A percentile compares a stretch with the other conserved stretches of the same genome.
phyloP scores from a whole-genome alignment of 352 stramenopile species.

The Discostella stelligera region DNA sequence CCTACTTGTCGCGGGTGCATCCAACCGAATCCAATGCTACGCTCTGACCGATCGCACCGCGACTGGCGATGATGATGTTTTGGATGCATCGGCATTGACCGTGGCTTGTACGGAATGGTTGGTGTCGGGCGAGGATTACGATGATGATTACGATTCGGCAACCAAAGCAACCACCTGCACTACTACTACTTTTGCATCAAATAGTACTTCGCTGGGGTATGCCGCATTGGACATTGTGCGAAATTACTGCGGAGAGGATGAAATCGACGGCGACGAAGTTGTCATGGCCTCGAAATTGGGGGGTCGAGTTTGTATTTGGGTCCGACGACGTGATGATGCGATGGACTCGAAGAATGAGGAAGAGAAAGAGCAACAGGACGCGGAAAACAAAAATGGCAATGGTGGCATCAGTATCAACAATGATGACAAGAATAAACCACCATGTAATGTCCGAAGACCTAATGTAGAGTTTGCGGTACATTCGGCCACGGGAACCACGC shows the following conservation, averaged over 20 bases:
- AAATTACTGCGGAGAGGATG: slow-evolving; percentile 69
- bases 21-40: slow-evolving; percentile 33
- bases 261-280: slow-evolving; percentile 54
- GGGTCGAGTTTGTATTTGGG: slow-evolving; percentile 37
- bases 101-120: slow-evolving; percentile 33
- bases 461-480: slow-evolving; percentile 56
- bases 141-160: neutral
- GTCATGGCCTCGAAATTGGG: slow-evolving; percentile 43
- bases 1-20: slow-evolving; percentile 31
- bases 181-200: neutral
- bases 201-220: slow-evolving; percentile 42
- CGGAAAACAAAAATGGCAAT: slow-evolving; percentile 1
- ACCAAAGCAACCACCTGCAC: neutral
- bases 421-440: neutral
- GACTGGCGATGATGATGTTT: slow-evolving; percentile 20
- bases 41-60: slow-evolving; percentile 32
- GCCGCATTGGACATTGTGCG: slow-evolving; percentile 44
- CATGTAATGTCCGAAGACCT: slow-evolving; percentile 13
- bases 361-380: neutral
- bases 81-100: slow-evolving; percentile 60
- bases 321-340: slow-evolving; percentile 22
- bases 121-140: slow-evolving; percentile 21
- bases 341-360: neutral
- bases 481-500: slow-evolving; percentile 58
- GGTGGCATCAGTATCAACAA: neutral